Conservation (phyloP, 805 yeast species). For the Yarrowia deformans region DNA sequence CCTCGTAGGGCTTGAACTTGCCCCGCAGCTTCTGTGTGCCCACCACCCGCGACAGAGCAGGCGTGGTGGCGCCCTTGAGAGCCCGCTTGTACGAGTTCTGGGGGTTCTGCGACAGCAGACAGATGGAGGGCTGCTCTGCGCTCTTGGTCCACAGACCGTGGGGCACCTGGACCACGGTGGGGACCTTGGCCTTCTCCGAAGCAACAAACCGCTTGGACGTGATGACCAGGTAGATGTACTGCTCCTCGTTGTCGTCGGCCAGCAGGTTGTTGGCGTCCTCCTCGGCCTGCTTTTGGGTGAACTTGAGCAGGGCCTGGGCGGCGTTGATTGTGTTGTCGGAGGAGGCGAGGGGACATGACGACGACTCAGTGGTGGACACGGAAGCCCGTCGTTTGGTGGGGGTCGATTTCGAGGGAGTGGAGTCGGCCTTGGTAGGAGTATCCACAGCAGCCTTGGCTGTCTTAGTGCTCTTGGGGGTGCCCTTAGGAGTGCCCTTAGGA, state of each 20-base stretch:
- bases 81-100: conserved; percentile 54
- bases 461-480: conserved; percentile 10
- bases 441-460: conserved; percentile 1
- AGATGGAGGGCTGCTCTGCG: conserved; percentile 58
- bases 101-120: conserved; percentile 76
- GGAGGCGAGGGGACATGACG: conserved; percentile 13
- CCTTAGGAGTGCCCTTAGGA: conserved; percentile 14
- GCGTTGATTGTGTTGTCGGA: conserved; percentile 50
- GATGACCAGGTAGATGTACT: conserved; percentile 64
- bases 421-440: conserved; percentile 6
- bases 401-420: background rate
- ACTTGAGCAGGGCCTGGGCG: conserved; percentile 68
- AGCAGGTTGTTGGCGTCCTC: conserved; percentile 55
- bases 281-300: conserved; percentile 53
- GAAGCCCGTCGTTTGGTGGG: conserved; percentile 33
- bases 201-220: conserved; percentile 71
- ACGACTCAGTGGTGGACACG: conserved; percentile 10
- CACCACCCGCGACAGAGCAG: conserved; percentile 58
- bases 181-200: conserved; percentile 59
- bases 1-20: conserved; percentile 86
- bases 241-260: conserved; percentile 64
- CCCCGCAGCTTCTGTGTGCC: conserved; percentile 80
- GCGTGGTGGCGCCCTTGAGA: conserved; percentile 46
- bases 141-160: conserved; percentile 55
- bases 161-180: conserved; percentile 52